These are phyloP conservation scores for Scutellaria baicalensis DNA, from an alignment of 257 asterid species.

Conservation along the genomic window DNA sequence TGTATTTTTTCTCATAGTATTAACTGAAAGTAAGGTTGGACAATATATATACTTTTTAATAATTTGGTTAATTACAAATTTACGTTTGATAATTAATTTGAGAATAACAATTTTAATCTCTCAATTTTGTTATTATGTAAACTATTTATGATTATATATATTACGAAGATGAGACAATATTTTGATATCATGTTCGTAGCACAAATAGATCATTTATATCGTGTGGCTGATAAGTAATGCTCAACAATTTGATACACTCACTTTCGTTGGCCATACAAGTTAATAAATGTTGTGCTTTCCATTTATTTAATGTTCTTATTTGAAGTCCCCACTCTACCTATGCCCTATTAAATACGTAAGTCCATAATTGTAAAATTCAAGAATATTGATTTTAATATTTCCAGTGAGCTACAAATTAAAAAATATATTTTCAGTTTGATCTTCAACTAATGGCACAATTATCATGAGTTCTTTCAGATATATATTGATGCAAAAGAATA, in stretches of 20 bases:
- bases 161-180: not conserved
- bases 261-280: constrained; percentile 30
- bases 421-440: not conserved
- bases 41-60: not conserved
- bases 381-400: not conserved
- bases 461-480: not conserved
- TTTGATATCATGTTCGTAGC: not conserved
- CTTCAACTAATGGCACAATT: not conserved
- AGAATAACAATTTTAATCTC: no score
- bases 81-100: not conserved
- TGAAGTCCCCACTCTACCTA: constrained; percentile 33
- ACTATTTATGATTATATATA: no score
- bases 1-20: constrained; percentile 1
- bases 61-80: not conserved
- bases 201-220: not conserved
- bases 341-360: constrained; percentile 28
- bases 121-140: no score
- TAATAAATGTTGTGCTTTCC: constrained; percentile 28
- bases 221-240: constrained; percentile 22
- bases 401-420: not conserved
- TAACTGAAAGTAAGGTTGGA: constrained; percentile 10
- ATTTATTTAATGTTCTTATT: constrained; percentile 30
- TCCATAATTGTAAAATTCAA: constrained; percentile 12
- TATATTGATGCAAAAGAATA: no score
- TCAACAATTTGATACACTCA: constrained; percentile 12